Percentiles rank a stretch among this genome's conserved stretches.
These are phyloP conservation scores for Penicillium soppii DNA, from an alignment of 495 filamentous ascomycete species.

Conservation along the genomic window DNA sequence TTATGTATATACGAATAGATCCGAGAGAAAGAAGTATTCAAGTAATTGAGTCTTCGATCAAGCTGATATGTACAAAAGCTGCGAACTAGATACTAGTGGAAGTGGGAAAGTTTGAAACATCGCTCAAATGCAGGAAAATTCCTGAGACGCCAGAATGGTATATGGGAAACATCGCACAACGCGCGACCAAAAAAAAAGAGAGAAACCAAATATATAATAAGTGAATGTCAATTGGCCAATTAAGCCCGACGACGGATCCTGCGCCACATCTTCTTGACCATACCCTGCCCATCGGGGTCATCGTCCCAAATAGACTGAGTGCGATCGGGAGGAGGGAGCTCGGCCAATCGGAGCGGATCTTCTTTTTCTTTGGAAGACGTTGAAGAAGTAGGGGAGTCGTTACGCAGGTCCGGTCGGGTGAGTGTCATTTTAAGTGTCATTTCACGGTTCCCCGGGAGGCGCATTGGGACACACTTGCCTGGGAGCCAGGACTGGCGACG, in stretches of 20 bases:
- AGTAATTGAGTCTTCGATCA: no score
- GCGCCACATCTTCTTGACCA: constrained; percentile 58
- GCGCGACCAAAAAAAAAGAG: constrained; percentile 2
- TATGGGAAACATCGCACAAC: no score
- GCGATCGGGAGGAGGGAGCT: constrained; percentile 48
- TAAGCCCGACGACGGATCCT: constrained; percentile 37
- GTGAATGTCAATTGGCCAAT: constrained; percentile 18
- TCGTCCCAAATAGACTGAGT: constrained; percentile 45
- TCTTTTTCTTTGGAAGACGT: constrained; percentile 54
- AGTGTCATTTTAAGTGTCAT: constrained; percentile 96
- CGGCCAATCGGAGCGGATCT: constrained; percentile 54
- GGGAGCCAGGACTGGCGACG: constrained; percentile 21
- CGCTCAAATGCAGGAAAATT: constrained; percentile 12
- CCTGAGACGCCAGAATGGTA: constrained; percentile 3
- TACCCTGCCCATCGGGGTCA: constrained; percentile 39
- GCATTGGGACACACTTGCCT: constrained; percentile 18
- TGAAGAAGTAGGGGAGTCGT: constrained; percentile 59
- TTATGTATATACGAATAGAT: no score
- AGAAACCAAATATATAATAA: not conserved
- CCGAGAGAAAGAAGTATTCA: no score
- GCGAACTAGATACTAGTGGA: constrained; percentile 11
- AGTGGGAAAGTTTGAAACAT: constrained; percentile 2
- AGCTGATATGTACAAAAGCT: constrained; percentile 21
- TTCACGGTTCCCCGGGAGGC: constrained; percentile 54
- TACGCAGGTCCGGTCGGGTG: constrained; percentile 80